Evolutionary conservation across 2,329 filamentous ascomycete species (phyloP).

Genomic region (Phialophora verrucosa): DNA sequence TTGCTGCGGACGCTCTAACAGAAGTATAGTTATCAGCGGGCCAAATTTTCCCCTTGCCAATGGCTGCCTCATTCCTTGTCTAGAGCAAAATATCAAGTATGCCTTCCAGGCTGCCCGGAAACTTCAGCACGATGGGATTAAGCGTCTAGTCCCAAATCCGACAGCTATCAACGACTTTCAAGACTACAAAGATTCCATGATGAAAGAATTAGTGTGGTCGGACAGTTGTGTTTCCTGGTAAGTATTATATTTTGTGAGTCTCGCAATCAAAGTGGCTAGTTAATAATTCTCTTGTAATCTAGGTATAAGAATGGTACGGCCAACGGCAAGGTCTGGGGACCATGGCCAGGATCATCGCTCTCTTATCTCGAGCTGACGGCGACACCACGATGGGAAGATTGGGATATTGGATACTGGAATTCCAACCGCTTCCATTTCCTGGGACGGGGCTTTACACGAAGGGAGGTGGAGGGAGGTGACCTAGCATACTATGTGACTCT

Average conservation of each 20-base stretch:
- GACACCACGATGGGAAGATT: slow-evolving; percentile 27
- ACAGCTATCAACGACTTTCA: slow-evolving; percentile 33
- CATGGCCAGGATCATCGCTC: slow-evolving; percentile 10
- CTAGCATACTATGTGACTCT: slow-evolving; percentile 38
- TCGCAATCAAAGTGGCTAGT: too few species aligned
- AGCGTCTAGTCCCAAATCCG: slow-evolving; percentile 40
- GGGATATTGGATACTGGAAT: slow-evolving; percentile 49
- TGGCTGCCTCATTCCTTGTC: slow-evolving; percentile 42
- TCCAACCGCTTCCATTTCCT: slow-evolving; percentile 55
- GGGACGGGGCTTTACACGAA: slow-evolving; percentile 55
- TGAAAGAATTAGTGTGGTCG: slow-evolving; percentile 25
- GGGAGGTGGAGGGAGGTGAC: slow-evolving; percentile 40
- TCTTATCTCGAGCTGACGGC: slow-evolving; percentile 5
- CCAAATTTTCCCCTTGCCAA: slow-evolving; percentile 41
- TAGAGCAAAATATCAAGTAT: slow-evolving; percentile 46
- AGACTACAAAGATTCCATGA: slow-evolving; percentile 21
- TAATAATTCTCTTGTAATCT: background rate
- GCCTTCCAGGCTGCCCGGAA: slow-evolving; percentile 45
- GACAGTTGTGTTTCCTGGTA: slow-evolving; percentile 21
- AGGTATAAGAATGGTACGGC: slow-evolving; percentile 19
- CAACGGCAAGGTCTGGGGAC: slow-evolving; percentile 15
- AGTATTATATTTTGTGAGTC: background rate
- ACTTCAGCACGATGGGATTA: slow-evolving; percentile 47
- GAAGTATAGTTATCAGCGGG: slow-evolving; percentile 39
- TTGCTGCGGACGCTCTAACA: background rate